Conservation (phyloP, 2,329 filamentous ascomycete species). For the Ophiostoma australiae region DNA sequence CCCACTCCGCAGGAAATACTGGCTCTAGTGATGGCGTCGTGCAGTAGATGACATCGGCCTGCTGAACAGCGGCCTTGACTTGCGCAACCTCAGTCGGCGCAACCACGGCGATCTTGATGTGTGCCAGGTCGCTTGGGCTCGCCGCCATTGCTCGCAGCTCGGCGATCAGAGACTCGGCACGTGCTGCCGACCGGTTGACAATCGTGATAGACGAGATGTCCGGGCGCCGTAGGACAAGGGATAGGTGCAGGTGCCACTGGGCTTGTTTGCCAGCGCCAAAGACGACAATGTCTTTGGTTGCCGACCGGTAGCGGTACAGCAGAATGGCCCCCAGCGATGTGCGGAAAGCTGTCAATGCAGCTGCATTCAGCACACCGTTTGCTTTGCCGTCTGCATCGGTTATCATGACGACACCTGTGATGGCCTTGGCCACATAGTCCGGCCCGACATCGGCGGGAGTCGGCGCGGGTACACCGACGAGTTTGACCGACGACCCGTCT, state of each 20-base stretch:
- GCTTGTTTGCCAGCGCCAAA: slow-evolving; percentile 69
- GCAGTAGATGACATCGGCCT: slow-evolving; percentile 59
- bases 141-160: not conserved
- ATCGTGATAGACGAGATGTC: slow-evolving; percentile 33
- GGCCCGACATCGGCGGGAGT: slow-evolving; percentile 20
- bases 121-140: slow-evolving; percentile 39
- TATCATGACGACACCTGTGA: slow-evolving; percentile 51
- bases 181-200: slow-evolving; percentile 34
- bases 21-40: slow-evolving; percentile 55
- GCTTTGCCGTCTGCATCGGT: slow-evolving; percentile 54
- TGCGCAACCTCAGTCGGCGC: slow-evolving; percentile 30
- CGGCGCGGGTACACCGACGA: slow-evolving; percentile 42
- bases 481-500: slow-evolving; percentile 58
- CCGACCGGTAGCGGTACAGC: slow-evolving; percentile 47
- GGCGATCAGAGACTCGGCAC: slow-evolving; percentile 39
- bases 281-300: slow-evolving; percentile 50
- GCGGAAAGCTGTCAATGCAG: slow-evolving; percentile 64
- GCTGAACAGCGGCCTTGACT: slow-evolving; percentile 51
- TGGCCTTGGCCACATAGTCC: slow-evolving; percentile 35
- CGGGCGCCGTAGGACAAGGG: slow-evolving; percentile 47
- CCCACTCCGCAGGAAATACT: slow-evolving; percentile 52
- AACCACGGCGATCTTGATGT: slow-evolving; percentile 32
- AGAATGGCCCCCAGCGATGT: slow-evolving; percentile 61
- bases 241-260: slow-evolving; percentile 65
- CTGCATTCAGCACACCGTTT: slow-evolving; percentile 60